Evolutionary conservation across 1,139 yeast genomes (phyloP).

Genomic region (Ogataea hybrid): DNA sequence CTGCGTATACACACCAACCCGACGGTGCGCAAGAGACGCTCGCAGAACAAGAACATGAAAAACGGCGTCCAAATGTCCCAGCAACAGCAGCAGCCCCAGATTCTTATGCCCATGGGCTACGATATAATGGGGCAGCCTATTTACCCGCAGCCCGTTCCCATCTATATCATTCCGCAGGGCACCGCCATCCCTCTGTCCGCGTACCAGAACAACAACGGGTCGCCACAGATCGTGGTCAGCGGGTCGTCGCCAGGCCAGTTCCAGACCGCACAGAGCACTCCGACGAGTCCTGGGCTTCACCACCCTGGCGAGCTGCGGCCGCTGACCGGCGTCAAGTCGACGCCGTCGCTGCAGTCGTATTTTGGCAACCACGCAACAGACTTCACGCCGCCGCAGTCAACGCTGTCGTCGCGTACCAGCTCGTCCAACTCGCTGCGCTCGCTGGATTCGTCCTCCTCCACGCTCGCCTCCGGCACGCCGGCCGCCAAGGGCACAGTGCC

Average conservation of each 20-base stretch:
- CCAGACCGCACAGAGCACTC: slow-evolving; percentile 7
- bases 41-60: slow-evolving; percentile 25
- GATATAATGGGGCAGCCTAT: slow-evolving; percentile 30
- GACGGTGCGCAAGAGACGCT: slow-evolving; percentile 33
- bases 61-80: slow-evolving; percentile 6
- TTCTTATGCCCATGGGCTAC: slow-evolving; percentile 31
- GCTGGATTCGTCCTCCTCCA: slow-evolving; percentile 29
- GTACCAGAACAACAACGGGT: neutral
- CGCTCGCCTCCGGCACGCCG: slow-evolving; percentile 22
- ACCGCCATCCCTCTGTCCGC: slow-evolving; percentile 22
- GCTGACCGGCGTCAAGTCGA: slow-evolving; percentile 19
- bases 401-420: slow-evolving; percentile 29
- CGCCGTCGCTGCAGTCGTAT: slow-evolving; percentile 19
- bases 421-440: slow-evolving; percentile 31
- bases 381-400: slow-evolving; percentile 27
- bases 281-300: slow-evolving; percentile 16
- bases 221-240: slow-evolving; percentile 9
- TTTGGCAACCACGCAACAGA: slow-evolving; percentile 17
- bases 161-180: slow-evolving; percentile 29
- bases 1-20: slow-evolving; percentile 84
- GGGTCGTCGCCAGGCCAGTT: slow-evolving; percentile 12
- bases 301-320: slow-evolving; percentile 7
- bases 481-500: slow-evolving; percentile 26
- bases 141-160: slow-evolving; percentile 30
- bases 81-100: slow-evolving; percentile 29